Percentiles rank a stretch among this genome's conserved stretches.
Evolutionary conservation across 495 filamentous ascomycete genomes (phyloP).

Genomic region (Penicilliopsis zonata): DNA sequence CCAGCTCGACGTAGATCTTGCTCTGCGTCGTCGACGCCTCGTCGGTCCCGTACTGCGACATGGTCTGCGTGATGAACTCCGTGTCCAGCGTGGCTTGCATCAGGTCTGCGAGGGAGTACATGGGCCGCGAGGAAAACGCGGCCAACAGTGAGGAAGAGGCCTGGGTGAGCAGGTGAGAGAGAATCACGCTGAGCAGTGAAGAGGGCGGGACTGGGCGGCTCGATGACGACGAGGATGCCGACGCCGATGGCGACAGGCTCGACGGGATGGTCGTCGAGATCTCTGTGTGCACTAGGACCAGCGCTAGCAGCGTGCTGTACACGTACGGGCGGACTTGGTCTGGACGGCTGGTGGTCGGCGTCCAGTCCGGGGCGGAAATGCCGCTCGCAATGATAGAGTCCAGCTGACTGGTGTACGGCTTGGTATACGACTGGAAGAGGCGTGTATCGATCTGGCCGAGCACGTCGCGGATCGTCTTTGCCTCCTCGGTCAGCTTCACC

Average conservation of each 20-base stretch:
- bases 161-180: constrained; percentile 71
- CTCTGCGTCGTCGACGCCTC: constrained; percentile 66
- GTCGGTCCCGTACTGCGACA: constrained; percentile 79
- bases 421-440: constrained; percentile 83
- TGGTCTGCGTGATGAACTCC: constrained; percentile 90
- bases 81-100: constrained; percentile 97
- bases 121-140: constrained; percentile 51
- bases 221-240: constrained; percentile 14
- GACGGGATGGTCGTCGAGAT: constrained; percentile 62
- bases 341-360: constrained; percentile 49
- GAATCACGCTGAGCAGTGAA: constrained; percentile 54
- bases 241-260: constrained; percentile 14
- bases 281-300: constrained; percentile 87
- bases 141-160: constrained; percentile 57
- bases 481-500: constrained; percentile 82
- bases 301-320: constrained; percentile 66
- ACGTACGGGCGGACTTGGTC: constrained; percentile 74
- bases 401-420: constrained; percentile 52
- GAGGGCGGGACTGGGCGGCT: constrained; percentile 39
- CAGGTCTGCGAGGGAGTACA: constrained; percentile 64
- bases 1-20: constrained; percentile 80
- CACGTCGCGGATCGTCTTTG: constrained; percentile 78
- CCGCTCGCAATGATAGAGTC: constrained; percentile 55
- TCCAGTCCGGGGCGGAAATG: constrained; percentile 59
- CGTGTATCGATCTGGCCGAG: constrained; percentile 78